Percentiles rank a stretch among this genome's conserved stretches.
Conservation (phyloP, 306 rosid genomes). For the Castanopsis chinensis region DNA sequence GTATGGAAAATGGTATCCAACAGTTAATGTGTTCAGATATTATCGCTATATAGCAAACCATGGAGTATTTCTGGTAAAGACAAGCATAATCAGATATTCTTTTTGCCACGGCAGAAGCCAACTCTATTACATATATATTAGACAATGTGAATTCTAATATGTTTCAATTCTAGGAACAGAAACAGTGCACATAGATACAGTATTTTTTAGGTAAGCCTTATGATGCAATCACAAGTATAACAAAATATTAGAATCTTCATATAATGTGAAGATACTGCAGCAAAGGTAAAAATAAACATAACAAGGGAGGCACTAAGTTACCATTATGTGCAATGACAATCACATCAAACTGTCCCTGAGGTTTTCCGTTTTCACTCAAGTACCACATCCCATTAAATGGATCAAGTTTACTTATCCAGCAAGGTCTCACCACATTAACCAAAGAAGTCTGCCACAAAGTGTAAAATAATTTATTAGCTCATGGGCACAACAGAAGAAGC, state of each 20-base stretch:
- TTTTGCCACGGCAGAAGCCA: background rate
- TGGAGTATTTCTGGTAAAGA: background rate
- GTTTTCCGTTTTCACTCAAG: conserved; percentile 86
- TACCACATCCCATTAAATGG: conserved; percentile 96
- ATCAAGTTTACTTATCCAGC: conserved; percentile 91
- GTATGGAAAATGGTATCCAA: background rate
- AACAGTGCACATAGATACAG: too few species aligned
- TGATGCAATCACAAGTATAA: background rate
- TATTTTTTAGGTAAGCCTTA: background rate
- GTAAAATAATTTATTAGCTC: conserved; percentile 24
- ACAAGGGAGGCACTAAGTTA: conserved; percentile 17
- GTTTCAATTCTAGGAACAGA: too few species aligned
- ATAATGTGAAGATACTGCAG: conserved; percentile 6
- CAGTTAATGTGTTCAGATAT: background rate
- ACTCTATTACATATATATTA: background rate
- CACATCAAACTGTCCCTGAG: conserved; percentile 79
- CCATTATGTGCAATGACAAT: conserved; percentile 96
- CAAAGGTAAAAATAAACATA: background rate
- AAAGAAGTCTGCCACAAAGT: conserved; percentile 47
- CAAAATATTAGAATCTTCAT: background rate
- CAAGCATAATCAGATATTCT: background rate
- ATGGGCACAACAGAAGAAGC: conserved; percentile 1
- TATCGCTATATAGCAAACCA: background rate
- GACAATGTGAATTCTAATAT: too few species aligned
- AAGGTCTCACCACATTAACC: conserved; percentile 73